Evolutionary conservation across 495 filamentous ascomycete genomes (phyloP).

Genomic region (Penicillium lividum): DNA sequence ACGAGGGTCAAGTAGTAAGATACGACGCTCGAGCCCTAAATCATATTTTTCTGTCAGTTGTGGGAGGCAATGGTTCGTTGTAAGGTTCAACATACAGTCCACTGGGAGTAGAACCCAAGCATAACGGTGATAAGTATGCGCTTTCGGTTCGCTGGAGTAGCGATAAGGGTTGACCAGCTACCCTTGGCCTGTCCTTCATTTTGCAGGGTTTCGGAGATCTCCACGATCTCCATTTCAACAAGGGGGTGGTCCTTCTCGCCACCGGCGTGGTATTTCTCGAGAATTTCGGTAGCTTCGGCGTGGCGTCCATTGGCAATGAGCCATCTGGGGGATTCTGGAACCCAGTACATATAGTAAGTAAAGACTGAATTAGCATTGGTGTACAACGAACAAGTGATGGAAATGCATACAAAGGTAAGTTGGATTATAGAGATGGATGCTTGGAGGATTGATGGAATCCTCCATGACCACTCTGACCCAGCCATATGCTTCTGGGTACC

Average conservation of each 20-base stretch:
- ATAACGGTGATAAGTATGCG: no score
- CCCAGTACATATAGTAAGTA: no score
- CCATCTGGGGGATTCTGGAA: constrained; percentile 26
- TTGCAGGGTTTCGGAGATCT: no score
- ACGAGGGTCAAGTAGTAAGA: constrained; percentile 52
- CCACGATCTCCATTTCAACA: constrained; percentile 29
- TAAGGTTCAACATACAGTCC: no score
- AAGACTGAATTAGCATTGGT: no score
- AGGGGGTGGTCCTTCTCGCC: constrained; percentile 22
- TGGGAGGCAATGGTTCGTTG: no score
- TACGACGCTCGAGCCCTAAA: constrained; percentile 64
- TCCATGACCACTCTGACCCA: constrained; percentile 45
- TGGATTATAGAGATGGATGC: constrained; percentile 42
- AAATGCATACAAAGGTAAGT: no score
- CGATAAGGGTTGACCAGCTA: no score
- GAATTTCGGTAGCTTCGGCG: constrained; percentile 36
- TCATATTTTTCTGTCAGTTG: constrained; percentile 2
- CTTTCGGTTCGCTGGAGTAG: no score
- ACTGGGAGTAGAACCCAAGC: no score
- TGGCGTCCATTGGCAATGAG: constrained; percentile 38
- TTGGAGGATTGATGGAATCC: constrained; percentile 46
- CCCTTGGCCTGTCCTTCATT: no score
- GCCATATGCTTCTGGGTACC: constrained; percentile 31
- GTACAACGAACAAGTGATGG: no score
- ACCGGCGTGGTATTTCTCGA: constrained; percentile 34